Base-by-base conservation (phyloP, 2,329 filamentous ascomycete species). In the Cercospora sp. region DNA sequence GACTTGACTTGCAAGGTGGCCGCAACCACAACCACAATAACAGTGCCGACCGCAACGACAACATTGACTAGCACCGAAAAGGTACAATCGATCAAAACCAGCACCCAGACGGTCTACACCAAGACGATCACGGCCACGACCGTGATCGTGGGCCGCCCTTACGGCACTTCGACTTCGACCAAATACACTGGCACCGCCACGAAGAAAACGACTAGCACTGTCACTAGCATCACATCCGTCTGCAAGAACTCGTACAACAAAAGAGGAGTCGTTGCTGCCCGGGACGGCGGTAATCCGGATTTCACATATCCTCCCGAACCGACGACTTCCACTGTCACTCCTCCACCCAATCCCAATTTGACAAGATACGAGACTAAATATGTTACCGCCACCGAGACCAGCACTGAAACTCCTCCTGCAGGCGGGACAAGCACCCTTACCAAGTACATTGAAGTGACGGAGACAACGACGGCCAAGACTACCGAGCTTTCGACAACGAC, bases 211-310 rank as follows among this genome's bases (percentile, higher is more conserved):
- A 62, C 60, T 12, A 24, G 40, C 16, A 49, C 21, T 9, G 40
- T 40, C 24, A 62, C 60, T n/a, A 28, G 18, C 37, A 62, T 37
- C n/a, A 43, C 40, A 12, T 24, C 34, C 4, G 32, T 43, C 59
- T 61, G 59, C 59, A 32, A 32, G n/a, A 13, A 59, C 8, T 37
- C 28, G 28, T 40, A 62, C 26, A 49, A 49, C 60, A 62, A 62
- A 26, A 45, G 40, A 32, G 34, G 60, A 26, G 3, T 9, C 9
- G 13, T 51, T 18, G 5, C 16, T n/a, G 40, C 40, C 5, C 32
- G 60, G 3, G 40, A 21, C 8, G 60, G 60, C 37, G 60, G 60
- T 21, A 16, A 62, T 18, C 60, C 60, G 2, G 60, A 62, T 49
- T 62, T 28, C 40, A 62, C 60, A 12, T 62, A 62, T 21, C 60